Evolutionary conservation across 176 grass and related monocot genomes (phyloP).

Genomic region (Zoysia japonica): DNA sequence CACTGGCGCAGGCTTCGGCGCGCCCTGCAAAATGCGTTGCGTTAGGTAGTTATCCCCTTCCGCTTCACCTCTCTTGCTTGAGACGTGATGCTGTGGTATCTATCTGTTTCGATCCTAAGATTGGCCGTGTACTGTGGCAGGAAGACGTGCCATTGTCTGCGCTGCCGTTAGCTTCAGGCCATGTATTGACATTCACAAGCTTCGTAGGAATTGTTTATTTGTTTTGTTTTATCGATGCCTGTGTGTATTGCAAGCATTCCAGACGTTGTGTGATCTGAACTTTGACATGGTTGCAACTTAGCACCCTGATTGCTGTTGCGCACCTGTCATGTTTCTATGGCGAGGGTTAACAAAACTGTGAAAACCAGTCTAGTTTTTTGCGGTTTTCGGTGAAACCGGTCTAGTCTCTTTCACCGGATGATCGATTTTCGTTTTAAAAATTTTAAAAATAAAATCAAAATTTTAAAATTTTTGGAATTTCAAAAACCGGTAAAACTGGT

Average conservation of each 20-base stretch:
- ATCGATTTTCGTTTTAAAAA: too few relatives aligned
- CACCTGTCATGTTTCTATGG: not conserved
- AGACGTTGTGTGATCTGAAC: slow-evolving; percentile 13
- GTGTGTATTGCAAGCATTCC: not conserved
- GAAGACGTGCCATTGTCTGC: slow-evolving; percentile 36
- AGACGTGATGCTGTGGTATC: not conserved
- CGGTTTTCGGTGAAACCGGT: too few relatives aligned
- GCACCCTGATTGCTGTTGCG: not conserved
- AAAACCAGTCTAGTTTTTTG: too few relatives aligned
- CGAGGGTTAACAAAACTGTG: too few relatives aligned
- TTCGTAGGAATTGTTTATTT: slow-evolving; percentile 22
- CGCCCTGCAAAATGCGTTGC: slow-evolving; percentile 4
- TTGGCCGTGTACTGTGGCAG: slow-evolving; percentile 32
- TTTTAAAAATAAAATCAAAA: too few relatives aligned
- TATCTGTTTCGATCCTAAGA: not conserved
- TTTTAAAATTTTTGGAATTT: too few relatives aligned
- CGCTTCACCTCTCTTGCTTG: not conserved
- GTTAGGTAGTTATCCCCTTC: slow-evolving; percentile 42
- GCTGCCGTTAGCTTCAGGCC: slow-evolving; percentile 59
- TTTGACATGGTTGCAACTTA: slow-evolving; percentile 20
- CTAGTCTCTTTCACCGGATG: too few relatives aligned
- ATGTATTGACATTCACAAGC: slow-evolving; percentile 97
- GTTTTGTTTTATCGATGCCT: not conserved
- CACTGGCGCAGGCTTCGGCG: not conserved
- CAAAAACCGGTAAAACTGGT: too few relatives aligned